phyloP scores from a whole-genome alignment of 495 filamentous ascomycete species.

The Penicillium goetzii region DNA sequence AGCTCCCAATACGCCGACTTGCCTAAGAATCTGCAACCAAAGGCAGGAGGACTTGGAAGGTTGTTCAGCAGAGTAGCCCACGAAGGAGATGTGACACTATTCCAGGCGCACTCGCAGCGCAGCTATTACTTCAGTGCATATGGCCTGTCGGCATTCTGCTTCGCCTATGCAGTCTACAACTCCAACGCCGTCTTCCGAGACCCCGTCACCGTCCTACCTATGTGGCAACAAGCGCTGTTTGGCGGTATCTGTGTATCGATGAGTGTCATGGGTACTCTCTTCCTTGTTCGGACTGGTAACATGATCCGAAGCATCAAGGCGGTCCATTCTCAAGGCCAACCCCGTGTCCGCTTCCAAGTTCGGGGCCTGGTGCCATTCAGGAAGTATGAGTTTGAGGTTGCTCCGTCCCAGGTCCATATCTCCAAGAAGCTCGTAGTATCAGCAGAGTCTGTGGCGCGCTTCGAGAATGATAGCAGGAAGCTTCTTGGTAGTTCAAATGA shows the following conservation, averaged over 20 bases:
- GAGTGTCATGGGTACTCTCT: constrained; percentile 49
- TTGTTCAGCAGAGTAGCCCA: constrained; percentile 43
- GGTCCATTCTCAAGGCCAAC: constrained; percentile 35
- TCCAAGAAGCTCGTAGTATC: constrained; percentile 25
- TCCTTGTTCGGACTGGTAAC: constrained; percentile 40
- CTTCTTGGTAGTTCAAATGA: constrained; percentile 20
- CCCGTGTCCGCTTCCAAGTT: constrained; percentile 42
- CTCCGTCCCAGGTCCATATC: constrained; percentile 44
- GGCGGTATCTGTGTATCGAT: constrained; percentile 48
- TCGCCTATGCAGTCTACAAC: constrained; percentile 59
- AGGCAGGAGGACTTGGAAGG: constrained; percentile 33
- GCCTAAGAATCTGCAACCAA: constrained; percentile 10
- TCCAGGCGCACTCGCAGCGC: constrained; percentile 63
- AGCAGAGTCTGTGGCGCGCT: constrained; percentile 27
- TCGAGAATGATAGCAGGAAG: constrained; percentile 26
- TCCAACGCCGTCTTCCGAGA: constrained; percentile 50
- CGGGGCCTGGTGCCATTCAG: constrained; percentile 48
- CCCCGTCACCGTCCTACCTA: constrained; percentile 36
- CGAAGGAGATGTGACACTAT: constrained; percentile 54
- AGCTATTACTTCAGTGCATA: constrained; percentile 61
- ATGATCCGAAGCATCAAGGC: constrained; percentile 44
- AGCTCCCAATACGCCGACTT: constrained; percentile 13
- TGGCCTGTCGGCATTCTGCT: constrained; percentile 57
- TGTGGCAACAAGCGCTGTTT: constrained; percentile 45
- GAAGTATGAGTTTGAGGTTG: constrained; percentile 43